Evolutionary conservation across 164 flowering plant genomes (phyloP), one percentile per base, ranked within the genome.

Genomic region (Annona cherimola): DNA sequence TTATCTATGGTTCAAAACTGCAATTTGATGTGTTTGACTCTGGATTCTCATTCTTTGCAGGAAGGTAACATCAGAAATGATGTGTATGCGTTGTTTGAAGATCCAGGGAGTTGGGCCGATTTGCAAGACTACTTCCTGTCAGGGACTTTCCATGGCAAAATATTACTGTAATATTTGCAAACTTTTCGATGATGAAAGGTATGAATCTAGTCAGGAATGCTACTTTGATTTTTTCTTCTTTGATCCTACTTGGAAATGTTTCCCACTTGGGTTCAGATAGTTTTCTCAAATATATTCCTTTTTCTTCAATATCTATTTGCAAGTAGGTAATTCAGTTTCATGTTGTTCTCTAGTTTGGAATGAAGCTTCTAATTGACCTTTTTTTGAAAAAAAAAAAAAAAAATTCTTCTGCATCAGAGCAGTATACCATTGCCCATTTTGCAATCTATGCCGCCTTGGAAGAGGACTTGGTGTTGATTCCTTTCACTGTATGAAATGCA

Each of bases 171-270:
- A 70, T 19, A 86, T 90, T 69, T 94, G 99, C 85, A 94, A 94
- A 81, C 87, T 94, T 83, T 94, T 92, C 81, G 99, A 94, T 80
- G 99, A 92, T 84, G 96, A 92, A 79, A 88, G 99, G 99, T 92
- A 80, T 45, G 66, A 3, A 12, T 61, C 63, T 43, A 59, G 12
- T 42, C 4, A 8, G 5, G 16, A 41, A 64, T 19, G 12, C 67
- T 39, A 35, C 18, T 64, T 40, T 5, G 57, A 50, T 50, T 50
- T 50, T 26, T 16, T 50, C 8, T 50, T 2, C 57, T 16, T 8
- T 50, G 14, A 50, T 50, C 57, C 14, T 50, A 50, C 57, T 6
- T 16, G 9, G 57, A 50, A 50, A 50, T 7, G 9, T 11, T 50
- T 50, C 57, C 57, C 57, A 2, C 14, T 50, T 1, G 9, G 57